These are phyloP conservation scores for Lasiosphaeris hirsuta DNA, from an alignment of 495 filamentous ascomycete species.

Conservation along the genomic window DNA sequence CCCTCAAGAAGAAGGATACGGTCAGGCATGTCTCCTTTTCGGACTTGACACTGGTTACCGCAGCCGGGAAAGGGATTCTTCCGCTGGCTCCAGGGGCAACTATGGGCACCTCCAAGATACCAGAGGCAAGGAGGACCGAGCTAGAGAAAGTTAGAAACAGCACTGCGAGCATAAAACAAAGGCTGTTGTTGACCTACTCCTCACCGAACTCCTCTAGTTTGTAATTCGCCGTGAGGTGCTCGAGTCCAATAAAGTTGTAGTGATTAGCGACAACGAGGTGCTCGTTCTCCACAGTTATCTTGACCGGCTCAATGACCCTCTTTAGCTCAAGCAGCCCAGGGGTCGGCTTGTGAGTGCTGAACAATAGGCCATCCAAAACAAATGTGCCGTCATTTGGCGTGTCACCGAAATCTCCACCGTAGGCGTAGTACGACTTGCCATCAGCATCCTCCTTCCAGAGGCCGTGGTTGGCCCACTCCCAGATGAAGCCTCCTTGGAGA, in stretches of 20 bases:
- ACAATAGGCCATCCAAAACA: slow-evolving; percentile 63
- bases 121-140: slow-evolving; percentile 6
- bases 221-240: slow-evolving; percentile 36
- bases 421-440: slow-evolving; percentile 57
- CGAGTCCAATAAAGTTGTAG: slow-evolving; percentile 51
- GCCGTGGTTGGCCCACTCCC: slow-evolving; percentile 74
- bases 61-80: slow-evolving; percentile 1
- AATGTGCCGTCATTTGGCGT: slow-evolving; percentile 62
- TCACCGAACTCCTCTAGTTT: slow-evolving; percentile 18
- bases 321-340: slow-evolving; percentile 60
- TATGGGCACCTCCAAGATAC: slow-evolving; percentile 17
- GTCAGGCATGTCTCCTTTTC: slow-evolving; percentile 23
- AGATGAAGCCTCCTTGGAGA: slow-evolving; percentile 68
- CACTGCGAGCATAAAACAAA: not conserved
- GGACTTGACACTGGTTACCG: not conserved
- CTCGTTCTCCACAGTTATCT: slow-evolving; percentile 24
- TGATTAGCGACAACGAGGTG: slow-evolving; percentile 42
- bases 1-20: slow-evolving; percentile 17
- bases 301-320: slow-evolving; percentile 58
- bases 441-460: slow-evolving; percentile 49
- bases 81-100: slow-evolving; percentile 15
- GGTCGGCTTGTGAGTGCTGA: slow-evolving; percentile 55
- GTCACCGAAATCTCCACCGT: slow-evolving; percentile 67
- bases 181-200: slow-evolving; percentile 5
- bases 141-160: slow-evolving; percentile 1